A percentile compares a stretch with the other conserved stretches of the same genome.
Conservation (phyloP, 768 basidiomycete genomes). For the Russula compacta region DNA sequence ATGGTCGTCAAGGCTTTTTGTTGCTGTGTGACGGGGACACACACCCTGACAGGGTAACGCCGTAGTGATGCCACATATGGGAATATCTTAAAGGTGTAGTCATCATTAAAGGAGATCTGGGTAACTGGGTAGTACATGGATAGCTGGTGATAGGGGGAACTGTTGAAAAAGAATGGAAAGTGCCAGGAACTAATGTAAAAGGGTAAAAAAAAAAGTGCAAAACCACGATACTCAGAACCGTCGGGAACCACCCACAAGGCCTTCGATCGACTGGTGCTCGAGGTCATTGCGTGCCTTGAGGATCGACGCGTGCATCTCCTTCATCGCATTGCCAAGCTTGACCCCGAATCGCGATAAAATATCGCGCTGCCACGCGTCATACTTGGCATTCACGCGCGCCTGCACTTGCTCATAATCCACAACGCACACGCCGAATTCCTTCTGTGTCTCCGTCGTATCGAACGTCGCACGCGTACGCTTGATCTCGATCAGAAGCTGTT, state of each 20-base stretch:
- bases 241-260: conserved; percentile 49
- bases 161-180: background rate
- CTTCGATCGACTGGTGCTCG: conserved; percentile 94
- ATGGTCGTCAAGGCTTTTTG: background rate
- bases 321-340: conserved; percentile 92
- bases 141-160: background rate
- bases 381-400: conserved; percentile 94
- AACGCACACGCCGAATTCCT: conserved; percentile 85
- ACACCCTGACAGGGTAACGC: too few species aligned
- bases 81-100: background rate
- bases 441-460: conserved; percentile 91
- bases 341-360: conserved; percentile 86
- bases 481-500: conserved; percentile 92
- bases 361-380: conserved; percentile 96
- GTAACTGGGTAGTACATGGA: conserved; percentile 16
- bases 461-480: conserved; percentile 95
- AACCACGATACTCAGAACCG: conserved; percentile 34
- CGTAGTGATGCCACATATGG: too few species aligned
- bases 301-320: conserved; percentile 92
- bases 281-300: conserved; percentile 91
- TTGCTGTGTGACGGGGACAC: too few species aligned
- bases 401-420: conserved; percentile 99
- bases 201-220: background rate
- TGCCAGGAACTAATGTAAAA: background rate
- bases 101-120: conserved; percentile 17